Conservation (phyloP, 2,329 filamentous ascomycete genomes). For the Metarhizium album region DNA sequence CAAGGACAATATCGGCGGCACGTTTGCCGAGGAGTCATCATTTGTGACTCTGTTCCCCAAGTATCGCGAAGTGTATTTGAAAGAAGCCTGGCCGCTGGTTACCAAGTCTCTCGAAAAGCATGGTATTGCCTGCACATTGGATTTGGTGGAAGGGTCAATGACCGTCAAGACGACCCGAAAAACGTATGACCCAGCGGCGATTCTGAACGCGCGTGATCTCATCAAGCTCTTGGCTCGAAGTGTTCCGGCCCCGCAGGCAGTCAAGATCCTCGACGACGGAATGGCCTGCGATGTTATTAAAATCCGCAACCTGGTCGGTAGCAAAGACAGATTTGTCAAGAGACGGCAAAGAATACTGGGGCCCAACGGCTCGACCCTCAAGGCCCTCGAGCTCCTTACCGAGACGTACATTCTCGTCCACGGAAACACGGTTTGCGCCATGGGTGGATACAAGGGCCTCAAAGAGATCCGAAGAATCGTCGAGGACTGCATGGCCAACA, state of each 20-base stretch:
- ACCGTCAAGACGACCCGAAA: slow-evolving; percentile 89
- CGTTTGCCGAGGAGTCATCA: slow-evolving; percentile 85
- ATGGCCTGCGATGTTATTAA: slow-evolving; percentile 94
- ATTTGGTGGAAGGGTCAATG: slow-evolving; percentile 94
- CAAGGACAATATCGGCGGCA: slow-evolving; percentile 74
- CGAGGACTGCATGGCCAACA: slow-evolving; percentile 93
- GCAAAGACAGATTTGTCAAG: slow-evolving; percentile 94
- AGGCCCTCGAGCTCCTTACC: slow-evolving; percentile 86
- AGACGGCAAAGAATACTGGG: slow-evolving; percentile 85
- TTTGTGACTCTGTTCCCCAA: slow-evolving; percentile 87
- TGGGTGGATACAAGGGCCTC: slow-evolving; percentile 86
- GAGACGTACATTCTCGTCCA: slow-evolving; percentile 90
- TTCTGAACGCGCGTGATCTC: slow-evolving; percentile 86
- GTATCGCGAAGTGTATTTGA: slow-evolving; percentile 89
- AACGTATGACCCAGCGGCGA: slow-evolving; percentile 83
- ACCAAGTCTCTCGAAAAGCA: slow-evolving; percentile 78
- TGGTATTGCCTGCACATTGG: slow-evolving; percentile 83
- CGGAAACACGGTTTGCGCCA: slow-evolving; percentile 85
- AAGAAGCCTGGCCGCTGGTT: slow-evolving; percentile 85
- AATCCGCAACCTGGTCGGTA: slow-evolving; percentile 78
- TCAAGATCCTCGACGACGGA: slow-evolving; percentile 90
- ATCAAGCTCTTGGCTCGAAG: slow-evolving; percentile 87
- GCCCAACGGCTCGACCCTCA: slow-evolving; percentile 82
- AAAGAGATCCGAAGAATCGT: slow-evolving; percentile 86
- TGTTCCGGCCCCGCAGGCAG: slow-evolving; percentile 83